Evolutionary conservation across 73 alveolate genomes (phyloP).

Genomic region (Tetrahymena elliotti): DNA sequence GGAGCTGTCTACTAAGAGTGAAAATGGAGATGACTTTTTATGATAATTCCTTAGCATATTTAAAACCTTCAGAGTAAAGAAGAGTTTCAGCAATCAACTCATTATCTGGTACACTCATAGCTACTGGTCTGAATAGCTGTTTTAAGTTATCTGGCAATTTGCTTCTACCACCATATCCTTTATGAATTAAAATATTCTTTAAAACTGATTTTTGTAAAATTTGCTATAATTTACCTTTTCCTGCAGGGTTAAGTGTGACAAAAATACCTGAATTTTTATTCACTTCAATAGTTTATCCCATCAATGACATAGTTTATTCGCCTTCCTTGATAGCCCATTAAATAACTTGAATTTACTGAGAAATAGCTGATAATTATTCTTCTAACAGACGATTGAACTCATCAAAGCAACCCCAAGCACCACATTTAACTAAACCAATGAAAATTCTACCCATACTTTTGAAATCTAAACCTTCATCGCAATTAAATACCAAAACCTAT

Average conservation of each 20-base stretch:
- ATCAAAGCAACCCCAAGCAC: constrained; percentile 99
- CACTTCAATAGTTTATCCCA: constrained; percentile 68
- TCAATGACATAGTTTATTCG: constrained; percentile 6
- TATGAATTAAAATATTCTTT: not conserved
- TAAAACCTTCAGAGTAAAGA: constrained; percentile 98
- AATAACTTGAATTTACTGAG: constrained; percentile 94
- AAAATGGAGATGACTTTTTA: constrained; percentile 92
- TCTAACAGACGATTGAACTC: constrained; percentile 99
- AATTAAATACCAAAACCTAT: constrained; percentile 91
- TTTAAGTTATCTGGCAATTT: constrained; percentile 99
- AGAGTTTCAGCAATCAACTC: constrained; percentile 99
- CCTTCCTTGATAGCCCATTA: constrained; percentile 70
- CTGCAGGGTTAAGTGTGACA: constrained; percentile 99
- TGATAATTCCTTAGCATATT: constrained; percentile 76
- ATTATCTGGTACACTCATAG: constrained; percentile 99
- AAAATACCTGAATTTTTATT: constrained; percentile 96
- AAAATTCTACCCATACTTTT: constrained; percentile 99
- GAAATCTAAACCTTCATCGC: constrained; percentile 99
- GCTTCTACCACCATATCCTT: constrained; percentile 98
- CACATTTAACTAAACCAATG: constrained; percentile 99
- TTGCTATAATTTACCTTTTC: constrained; percentile 59
- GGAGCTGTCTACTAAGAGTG: constrained; percentile 91
- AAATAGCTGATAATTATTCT: constrained; percentile 98
- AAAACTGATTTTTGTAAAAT: not conserved
- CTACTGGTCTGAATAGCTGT: constrained; percentile 99